Conservation (phyloP, 1,284 basidiomycete species). For the Puccinia coronata region DNA sequence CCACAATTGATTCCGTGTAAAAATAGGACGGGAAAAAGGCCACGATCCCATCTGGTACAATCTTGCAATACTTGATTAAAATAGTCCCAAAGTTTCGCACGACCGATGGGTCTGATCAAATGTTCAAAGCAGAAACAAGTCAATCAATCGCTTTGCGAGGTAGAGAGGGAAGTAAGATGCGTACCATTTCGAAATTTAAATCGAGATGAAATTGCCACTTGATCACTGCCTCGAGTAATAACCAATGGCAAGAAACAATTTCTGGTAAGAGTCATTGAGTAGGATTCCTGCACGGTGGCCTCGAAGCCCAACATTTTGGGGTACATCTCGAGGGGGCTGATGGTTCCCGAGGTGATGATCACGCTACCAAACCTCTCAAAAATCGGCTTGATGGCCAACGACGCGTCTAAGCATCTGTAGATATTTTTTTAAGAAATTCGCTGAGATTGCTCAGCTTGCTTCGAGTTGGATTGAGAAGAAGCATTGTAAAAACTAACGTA, state of each 20-base stretch:
- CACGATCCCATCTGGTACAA: constrained; percentile 97
- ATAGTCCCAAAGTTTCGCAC: constrained; percentile 99
- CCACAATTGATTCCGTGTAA: constrained; percentile 99
- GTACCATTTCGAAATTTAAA: constrained; percentile 88
- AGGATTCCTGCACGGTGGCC: constrained; percentile 93
- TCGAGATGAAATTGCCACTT: constrained; percentile 97
- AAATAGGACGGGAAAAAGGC: constrained; percentile 99
- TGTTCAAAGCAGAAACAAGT: neutral
- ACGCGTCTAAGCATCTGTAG: constrained; percentile 89
- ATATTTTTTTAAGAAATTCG: too few relatives aligned
- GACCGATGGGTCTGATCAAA: constrained; percentile 81
- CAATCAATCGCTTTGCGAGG: neutral
- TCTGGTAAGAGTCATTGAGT: constrained; percentile 95
- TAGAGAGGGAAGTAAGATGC: neutral
- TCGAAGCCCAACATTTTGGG: constrained; percentile 99
- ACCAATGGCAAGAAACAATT: constrained; percentile 96
- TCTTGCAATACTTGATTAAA: constrained; percentile 94
- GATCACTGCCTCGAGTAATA: constrained; percentile 95
- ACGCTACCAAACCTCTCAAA: constrained; percentile 98
- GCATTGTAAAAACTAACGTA: constrained; percentile 66
- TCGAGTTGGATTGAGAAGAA: neutral
- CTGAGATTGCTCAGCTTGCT: neutral
- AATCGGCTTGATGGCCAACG: constrained; percentile 94
- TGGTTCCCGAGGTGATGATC: constrained; percentile 97
- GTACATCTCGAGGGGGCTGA: constrained; percentile 99